Evolutionary conservation across 495 filamentous ascomycete genomes (phyloP), one percentile per base, ranked within the genome.

Genomic region (Hypoxylon trugodes): DNA sequence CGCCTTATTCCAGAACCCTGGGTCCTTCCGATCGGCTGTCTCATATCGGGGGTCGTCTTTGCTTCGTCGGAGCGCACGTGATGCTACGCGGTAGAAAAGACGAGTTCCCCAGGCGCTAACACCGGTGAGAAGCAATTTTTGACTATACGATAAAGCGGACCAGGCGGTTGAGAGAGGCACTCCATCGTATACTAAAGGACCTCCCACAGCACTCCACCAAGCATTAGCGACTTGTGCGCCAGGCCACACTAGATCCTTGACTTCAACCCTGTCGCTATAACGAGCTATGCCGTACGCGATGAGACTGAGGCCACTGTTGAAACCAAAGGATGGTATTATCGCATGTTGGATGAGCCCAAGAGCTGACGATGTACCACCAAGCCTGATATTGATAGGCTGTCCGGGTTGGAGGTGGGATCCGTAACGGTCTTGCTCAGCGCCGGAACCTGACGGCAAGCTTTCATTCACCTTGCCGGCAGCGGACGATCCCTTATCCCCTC

Each of bases 181-280:
- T 1, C 77, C 74, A 6, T 76, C 59, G 37, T 72, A 65, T 21
- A 77, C 64, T 12, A 83, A 69, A 1, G 71, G 76, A 15, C 72
- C 73, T 30, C 84, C 82, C 45, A 86, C 62, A 33, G 84, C 81
- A 48, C 74, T 80, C 82, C 82, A 84, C 84, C 84, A 87, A 4
- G 80, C 84, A 66, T 84, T 86, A 54, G 75, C 54, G 22, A 86
- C 79, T 65, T 81, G 83, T 15, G 70, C 79, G 2, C 74, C 68
- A 0, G 83, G 81, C 85, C 85, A 87, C 22, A 81, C 65, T 76
- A 79, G 82, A 65, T 87, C 84, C 66, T 87, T 87, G 21, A 79
- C 70, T 21, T 86, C 84, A 25, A 81, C 76, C 13, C 76, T 74
- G 71, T 83, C 59, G 2, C 80, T 82, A 35, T 75, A 66, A 10